These are phyloP conservation scores for Zygosaccharomyces kombuchaensis DNA, from an alignment of 805 yeast genomes.

Conservation along the genomic window DNA sequence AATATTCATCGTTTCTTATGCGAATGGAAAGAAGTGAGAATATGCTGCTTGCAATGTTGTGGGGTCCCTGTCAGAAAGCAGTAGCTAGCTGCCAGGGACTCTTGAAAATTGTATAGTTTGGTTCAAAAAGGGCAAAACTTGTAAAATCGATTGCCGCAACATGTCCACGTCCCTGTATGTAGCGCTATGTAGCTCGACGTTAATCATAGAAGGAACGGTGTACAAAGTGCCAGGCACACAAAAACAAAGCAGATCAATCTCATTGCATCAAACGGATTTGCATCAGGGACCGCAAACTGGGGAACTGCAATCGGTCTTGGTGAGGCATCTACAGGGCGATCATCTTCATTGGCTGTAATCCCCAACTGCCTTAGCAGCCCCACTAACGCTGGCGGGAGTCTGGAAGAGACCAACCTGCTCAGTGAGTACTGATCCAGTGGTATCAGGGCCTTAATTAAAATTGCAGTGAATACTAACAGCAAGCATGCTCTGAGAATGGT, in stretches of 20 bases:
- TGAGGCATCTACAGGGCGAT: background rate
- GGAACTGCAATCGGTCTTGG: constrained; percentile 13
- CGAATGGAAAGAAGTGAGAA: background rate
- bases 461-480: background rate
- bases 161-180: background rate
- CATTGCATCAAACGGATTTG: constrained; percentile 22
- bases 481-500: background rate
- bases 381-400: background rate
- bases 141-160: no score
- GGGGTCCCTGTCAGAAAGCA: no score
- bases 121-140: background rate
- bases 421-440: constrained; percentile 1
- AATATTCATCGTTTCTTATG: background rate
- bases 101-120: background rate
- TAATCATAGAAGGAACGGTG: constrained; percentile 11
- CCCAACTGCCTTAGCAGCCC: background rate
- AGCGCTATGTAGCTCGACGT: background rate
- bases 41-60: no score
- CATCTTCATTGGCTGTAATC: background rate
- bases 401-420: background rate
- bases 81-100: no score
- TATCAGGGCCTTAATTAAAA: background rate
- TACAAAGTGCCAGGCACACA: constrained; percentile 10
- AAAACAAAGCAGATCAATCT: constrained; percentile 17
- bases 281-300: constrained; percentile 23